Conservation (phyloP, 805 yeast genomes). For the Candida piceae region DNA sequence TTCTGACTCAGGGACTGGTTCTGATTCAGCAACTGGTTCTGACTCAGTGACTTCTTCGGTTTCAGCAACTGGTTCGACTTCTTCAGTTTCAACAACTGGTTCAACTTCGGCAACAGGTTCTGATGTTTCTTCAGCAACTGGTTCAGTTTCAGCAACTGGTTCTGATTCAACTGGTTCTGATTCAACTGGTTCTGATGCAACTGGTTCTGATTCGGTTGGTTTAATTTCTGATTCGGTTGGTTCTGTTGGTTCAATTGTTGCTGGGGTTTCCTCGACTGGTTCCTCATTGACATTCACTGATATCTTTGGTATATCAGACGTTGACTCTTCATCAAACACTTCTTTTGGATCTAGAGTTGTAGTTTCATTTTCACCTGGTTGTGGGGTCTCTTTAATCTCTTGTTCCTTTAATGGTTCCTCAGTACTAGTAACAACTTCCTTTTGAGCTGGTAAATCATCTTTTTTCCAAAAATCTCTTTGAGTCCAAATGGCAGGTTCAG, state of each 20-base stretch:
- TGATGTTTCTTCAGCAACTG: background rate
- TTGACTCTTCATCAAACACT: background rate
- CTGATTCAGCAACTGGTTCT: conserved; percentile 6
- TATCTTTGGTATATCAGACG: too few relatives aligned
- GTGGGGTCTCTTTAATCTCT: background rate
- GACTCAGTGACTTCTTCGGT: conserved; percentile 4
- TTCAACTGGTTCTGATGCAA: conserved; percentile 5
- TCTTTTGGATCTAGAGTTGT: background rate
- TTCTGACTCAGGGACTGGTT: background rate
- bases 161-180: conserved; percentile 3
- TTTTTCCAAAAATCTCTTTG: conserved; percentile 39
- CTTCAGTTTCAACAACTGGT: conserved; percentile 5
- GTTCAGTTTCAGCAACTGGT: conserved; percentile 1
- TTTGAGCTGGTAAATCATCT: conserved; percentile 2
- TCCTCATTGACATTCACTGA: background rate
- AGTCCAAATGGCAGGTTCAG: conserved; percentile 37
- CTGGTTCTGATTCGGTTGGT: conserved; percentile 6
- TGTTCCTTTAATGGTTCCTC: too few relatives aligned
- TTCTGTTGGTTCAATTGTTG: conserved; percentile 5
- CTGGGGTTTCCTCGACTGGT: background rate
- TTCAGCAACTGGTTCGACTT: conserved; percentile 2
- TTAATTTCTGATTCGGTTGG: conserved; percentile 6
- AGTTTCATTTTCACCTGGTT: conserved; percentile 1
- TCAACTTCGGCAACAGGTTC: conserved; percentile 5
- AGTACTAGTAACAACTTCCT: too few relatives aligned